A percentile compares a stretch with the other conserved stretches of the same genome.
These are phyloP conservation scores for Lactarius pseudohatsudake DNA, from an alignment of 768 basidiomycete genomes.

Conservation along the genomic window DNA sequence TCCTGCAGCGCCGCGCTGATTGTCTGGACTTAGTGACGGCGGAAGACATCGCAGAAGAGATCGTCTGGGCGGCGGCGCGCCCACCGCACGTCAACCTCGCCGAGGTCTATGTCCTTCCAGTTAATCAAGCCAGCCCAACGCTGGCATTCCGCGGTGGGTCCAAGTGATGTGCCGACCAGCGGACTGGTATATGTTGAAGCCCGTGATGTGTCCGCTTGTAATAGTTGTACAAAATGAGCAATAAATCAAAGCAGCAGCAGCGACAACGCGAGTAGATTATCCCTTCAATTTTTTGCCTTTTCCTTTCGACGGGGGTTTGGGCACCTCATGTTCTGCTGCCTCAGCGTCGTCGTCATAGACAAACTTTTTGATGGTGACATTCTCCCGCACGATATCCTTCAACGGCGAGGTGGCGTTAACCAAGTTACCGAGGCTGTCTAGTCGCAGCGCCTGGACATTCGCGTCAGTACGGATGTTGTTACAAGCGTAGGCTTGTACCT, in stretches of 20 bases:
- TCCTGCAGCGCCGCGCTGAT: not conserved
- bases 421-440: conserved; percentile 76
- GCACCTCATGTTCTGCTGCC: conserved; percentile 36
- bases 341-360: conserved; percentile 69
- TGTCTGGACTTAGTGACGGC: conserved; percentile 55
- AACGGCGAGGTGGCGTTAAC: conserved; percentile 56
- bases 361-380: conserved; percentile 72
- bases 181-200: conserved; percentile 11
- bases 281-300: conserved; percentile 59
- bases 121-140: conserved; percentile 73
- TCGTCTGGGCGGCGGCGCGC: conserved; percentile 93
- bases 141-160: conserved; percentile 50
- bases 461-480: conserved; percentile 12
- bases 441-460: conserved; percentile 47
- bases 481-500: conserved; percentile 4
- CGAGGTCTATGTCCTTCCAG: conserved; percentile 73
- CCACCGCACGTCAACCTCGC: conserved; percentile 93
- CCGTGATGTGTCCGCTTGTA: conserved; percentile 10
- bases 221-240: conserved; percentile 10
- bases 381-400: conserved; percentile 59
- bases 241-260: conserved; percentile 25
- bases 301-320: conserved; percentile 32
- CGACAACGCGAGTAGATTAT: conserved; percentile 31
- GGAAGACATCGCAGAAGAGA: conserved; percentile 94
- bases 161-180: conserved; percentile 32